Conservation (phyloP, 306 rosid genomes). For the Cucurbita moschata region DNA sequence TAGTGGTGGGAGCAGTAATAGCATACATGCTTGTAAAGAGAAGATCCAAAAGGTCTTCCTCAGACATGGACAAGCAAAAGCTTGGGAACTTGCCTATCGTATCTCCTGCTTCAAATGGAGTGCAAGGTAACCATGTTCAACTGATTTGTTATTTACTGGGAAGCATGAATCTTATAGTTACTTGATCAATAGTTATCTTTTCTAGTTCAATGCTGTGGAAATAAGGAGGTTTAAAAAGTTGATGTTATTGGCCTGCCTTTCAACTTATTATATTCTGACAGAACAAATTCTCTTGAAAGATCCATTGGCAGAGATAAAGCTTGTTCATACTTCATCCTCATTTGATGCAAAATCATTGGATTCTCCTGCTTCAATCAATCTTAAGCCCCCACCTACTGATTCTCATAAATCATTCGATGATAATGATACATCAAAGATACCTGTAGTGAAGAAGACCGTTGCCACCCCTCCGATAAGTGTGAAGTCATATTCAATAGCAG, state of each 20-base stretch:
- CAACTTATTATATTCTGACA: background rate
- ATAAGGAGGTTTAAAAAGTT: background rate
- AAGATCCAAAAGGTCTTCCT: slow-evolving; percentile 50
- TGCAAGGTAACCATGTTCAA: slow-evolving; percentile 34
- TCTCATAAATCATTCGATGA: slow-evolving; percentile 74
- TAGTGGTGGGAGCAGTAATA: slow-evolving; percentile 59
- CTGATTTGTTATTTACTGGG: background rate
- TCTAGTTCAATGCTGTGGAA: background rate
- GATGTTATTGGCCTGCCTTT: background rate
- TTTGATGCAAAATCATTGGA: slow-evolving; percentile 53
- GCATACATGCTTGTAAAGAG: slow-evolving; percentile 67
- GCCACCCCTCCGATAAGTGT: slow-evolving; percentile 55
- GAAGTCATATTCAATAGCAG: slow-evolving; percentile 71
- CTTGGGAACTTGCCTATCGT: slow-evolving; percentile 48
- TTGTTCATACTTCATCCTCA: slow-evolving; percentile 34
- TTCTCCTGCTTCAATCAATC: slow-evolving; percentile 36
- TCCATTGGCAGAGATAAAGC: slow-evolving; percentile 56
- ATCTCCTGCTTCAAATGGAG: slow-evolving; percentile 44
- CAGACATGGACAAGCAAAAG: slow-evolving; percentile 67
- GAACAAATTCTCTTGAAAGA: background rate
- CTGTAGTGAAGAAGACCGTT: slow-evolving; percentile 40
- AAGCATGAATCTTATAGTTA: background rate
- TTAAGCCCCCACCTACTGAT: slow-evolving; percentile 92
- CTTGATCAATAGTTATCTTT: background rate
- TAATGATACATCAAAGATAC: slow-evolving; percentile 44